phyloP scores from a whole-genome alignment of 495 filamentous ascomycete species.

The Penicillium fimorum region DNA sequence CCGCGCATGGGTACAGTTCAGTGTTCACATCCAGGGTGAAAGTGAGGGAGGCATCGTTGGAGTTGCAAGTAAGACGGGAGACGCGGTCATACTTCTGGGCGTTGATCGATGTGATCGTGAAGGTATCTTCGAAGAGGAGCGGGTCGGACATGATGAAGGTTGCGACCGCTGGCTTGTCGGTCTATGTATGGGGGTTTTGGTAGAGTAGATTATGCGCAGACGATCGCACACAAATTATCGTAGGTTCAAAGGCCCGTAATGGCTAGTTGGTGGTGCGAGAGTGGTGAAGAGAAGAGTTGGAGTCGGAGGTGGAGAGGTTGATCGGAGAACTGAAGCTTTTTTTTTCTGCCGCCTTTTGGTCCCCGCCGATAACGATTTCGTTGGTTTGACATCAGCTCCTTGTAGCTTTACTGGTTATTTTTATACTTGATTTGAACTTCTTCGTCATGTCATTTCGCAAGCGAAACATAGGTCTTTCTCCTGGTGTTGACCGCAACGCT shows the following conservation, averaged over 20 bases:
- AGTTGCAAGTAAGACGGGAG: slow-evolving; percentile 71
- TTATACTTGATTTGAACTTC: not conserved
- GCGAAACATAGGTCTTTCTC: slow-evolving; percentile 70
- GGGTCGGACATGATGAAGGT: slow-evolving; percentile 63
- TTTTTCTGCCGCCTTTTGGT: slow-evolving; percentile 33
- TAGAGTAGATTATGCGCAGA: not conserved
- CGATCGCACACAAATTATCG: not conserved
- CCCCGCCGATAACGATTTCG: slow-evolving; percentile 30
- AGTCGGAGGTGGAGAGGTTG: slow-evolving; percentile 19
- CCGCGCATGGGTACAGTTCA: slow-evolving; percentile 76
- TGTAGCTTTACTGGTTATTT: not conserved
- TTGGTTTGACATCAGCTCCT: slow-evolving; percentile 7
- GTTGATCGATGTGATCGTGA: slow-evolving; percentile 76
- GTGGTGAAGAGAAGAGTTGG: slow-evolving; percentile 13
- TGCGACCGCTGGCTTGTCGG: slow-evolving; percentile 19
- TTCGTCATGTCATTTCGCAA: slow-evolving; percentile 82
- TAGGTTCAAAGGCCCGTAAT: not conserved
- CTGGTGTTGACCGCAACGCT: slow-evolving; percentile 36
- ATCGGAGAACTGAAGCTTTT: slow-evolving; percentile 30
- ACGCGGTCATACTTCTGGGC: slow-evolving; percentile 92
- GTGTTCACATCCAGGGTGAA: slow-evolving; percentile 92
- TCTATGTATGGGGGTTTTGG: not conserved
- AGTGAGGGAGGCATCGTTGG: slow-evolving; percentile 63
- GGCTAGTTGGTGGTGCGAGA: slow-evolving; percentile 6
- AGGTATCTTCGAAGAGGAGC: slow-evolving; percentile 88